Conservation (phyloP, 179 eudicot genomes). For the Drosera spatulata region DNA sequence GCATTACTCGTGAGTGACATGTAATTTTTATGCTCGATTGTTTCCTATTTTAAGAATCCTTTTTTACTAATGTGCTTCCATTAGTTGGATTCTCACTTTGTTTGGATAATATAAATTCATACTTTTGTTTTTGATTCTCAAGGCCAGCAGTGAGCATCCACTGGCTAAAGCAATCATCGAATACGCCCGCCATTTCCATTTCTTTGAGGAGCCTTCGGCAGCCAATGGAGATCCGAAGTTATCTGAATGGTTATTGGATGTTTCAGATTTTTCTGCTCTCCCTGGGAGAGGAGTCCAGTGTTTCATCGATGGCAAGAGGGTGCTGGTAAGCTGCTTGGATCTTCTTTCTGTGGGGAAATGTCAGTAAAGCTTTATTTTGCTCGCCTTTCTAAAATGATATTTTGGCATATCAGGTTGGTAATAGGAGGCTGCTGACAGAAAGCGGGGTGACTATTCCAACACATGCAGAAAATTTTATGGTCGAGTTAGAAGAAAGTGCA, state of each 20-base stretch:
- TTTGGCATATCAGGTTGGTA: constrained; percentile 36
- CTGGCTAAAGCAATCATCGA: constrained; percentile 88
- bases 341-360: not conserved
- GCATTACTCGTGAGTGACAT: too few species aligned
- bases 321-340: constrained; percentile 47
- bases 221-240: constrained; percentile 72
- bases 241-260: constrained; percentile 49
- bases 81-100: constrained; percentile 54
- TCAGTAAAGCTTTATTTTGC: not conserved
- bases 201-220: constrained; percentile 57
- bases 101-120: not conserved
- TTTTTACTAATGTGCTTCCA: constrained; percentile 49
- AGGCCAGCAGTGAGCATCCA: constrained; percentile 95
- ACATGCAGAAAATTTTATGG: constrained; percentile 12
- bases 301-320: constrained; percentile 42
- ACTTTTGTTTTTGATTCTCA: not conserved
- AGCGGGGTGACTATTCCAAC: constrained; percentile 36
- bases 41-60: too few species aligned
- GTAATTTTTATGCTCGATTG: too few species aligned
- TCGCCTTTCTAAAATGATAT: not conserved
- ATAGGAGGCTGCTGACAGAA: constrained; percentile 65
- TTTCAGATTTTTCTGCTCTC: constrained; percentile 50
- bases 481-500: constrained; percentile 61
- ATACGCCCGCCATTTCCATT: constrained; percentile 52
- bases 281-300: constrained; percentile 90